Base-by-base conservation (phyloP, 2,329 filamentous ascomycete species). In the Orbilia javanica region DNA sequence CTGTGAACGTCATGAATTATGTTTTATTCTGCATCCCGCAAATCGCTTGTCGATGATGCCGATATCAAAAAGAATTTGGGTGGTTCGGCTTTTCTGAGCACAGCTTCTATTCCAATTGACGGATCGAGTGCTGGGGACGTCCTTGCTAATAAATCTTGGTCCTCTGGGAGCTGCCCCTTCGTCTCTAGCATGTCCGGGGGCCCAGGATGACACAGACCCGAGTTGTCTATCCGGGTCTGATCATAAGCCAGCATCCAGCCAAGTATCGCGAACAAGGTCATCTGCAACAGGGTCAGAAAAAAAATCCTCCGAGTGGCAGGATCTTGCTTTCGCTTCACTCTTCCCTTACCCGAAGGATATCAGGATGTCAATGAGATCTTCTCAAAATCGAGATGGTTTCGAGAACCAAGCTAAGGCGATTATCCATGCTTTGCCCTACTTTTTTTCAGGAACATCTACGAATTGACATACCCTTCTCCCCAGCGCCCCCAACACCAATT, bases 281-380 rank as follows among this genome's bases (percentile, higher is more conserved):
- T 71, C 74, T 78, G 74, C 74, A 60, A 68, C 74, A 78, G 74
- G 74, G 74, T 78, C 65, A 73, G 57, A 52, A 72, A 67, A n/a
- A 78, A 77, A 78, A 78, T 78, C 67, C 74, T 78, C 74, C 74
- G 74, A 78, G 74, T 78, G 74, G 74, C 67, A 78, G 74, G 74
- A 78, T 78, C 74, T 78, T 72, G 74, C 74, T 72, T 77, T 78
- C 74, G 74, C 74, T 78, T 78, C 74, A 72, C 42, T 71, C 73
- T 72, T 78, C 74, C 74, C 74, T 72, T 78, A 78, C 74, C 74
- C 74, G 67, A 72, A 69, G 71, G 52, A 72, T 57, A 72, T 72
- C 46, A 72, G 62, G 67, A 63, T 78, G 44, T 78, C 74, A 78
- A 78, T 69, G 53, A 78, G 73, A 78, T 78, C 66, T 71, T 67